Evolutionary conservation across 257 asterid genomes (phyloP).

Genomic region (Echites panduratus): DNA sequence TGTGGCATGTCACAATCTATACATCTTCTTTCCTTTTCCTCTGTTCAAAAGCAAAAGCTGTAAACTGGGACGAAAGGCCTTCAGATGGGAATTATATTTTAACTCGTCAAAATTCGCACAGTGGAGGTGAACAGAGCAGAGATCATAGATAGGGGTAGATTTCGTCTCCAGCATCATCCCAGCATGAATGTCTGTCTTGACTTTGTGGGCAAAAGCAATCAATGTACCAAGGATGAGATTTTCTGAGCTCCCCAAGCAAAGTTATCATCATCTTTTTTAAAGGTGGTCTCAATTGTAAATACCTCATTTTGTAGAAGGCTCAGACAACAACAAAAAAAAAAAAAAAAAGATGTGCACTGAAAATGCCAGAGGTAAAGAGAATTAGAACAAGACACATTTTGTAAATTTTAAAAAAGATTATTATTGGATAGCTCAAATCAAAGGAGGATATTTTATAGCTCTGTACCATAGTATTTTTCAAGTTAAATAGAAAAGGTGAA

Average conservation of each 20-base stretch:
- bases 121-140: slow-evolving; percentile 31
- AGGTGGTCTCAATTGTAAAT: slow-evolving; percentile 5
- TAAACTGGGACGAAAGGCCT: slow-evolving; percentile 33
- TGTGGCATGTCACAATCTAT: slow-evolving; percentile 82
- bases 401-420: neutral
- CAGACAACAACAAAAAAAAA: too few species aligned
- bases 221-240: slow-evolving; percentile 8
- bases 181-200: too few species aligned
- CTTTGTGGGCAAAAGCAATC: slow-evolving; percentile 1
- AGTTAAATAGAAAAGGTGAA: neutral
- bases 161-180: too few species aligned
- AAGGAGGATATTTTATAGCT: neutral
- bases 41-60: slow-evolving; percentile 60
- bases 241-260: neutral
- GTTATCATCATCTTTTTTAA: neutral
- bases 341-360: neutral
- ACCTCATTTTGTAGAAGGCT: neutral
- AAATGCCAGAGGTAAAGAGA: neutral
- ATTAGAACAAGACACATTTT: neutral
- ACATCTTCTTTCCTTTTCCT: slow-evolving; percentile 88
- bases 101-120: slow-evolving; percentile 61
- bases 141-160: slow-evolving; percentile 25
- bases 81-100: slow-evolving; percentile 49
- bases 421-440: neutral
- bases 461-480: neutral